A percentile compares a stretch with the other conserved stretches of the same genome.
Evolutionary conservation across 23 red algal genomes (phyloP).

Genomic region (Pyropia yezoensis): DNA sequence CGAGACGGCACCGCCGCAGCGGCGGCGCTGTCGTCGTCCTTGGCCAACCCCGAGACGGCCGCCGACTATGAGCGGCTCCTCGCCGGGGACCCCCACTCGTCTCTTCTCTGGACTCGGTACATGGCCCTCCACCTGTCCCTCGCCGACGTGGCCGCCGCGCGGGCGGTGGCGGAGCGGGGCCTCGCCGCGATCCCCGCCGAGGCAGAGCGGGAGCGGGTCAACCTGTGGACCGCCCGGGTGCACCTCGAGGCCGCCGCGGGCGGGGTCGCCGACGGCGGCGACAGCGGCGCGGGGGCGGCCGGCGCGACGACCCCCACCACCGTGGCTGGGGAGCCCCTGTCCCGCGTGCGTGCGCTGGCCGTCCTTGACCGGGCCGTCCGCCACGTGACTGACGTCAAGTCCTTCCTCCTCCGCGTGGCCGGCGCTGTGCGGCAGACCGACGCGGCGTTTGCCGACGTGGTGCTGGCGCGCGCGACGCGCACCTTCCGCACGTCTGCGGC

Average conservation of each 20-base stretch:
- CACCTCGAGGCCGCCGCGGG: constrained; percentile 77
- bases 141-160: constrained; percentile 59
- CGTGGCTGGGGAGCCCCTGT: no score
- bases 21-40: no score
- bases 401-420: constrained; percentile 38
- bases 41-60: constrained; percentile 39
- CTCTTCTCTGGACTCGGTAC: constrained; percentile 78
- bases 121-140: constrained; percentile 78
- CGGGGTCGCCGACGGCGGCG: not conserved
- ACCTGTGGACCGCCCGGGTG: constrained; percentile 88
- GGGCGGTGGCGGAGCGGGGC: constrained; percentile 68
- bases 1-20: no score
- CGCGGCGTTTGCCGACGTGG: constrained; percentile 21
- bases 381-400: constrained; percentile 47
- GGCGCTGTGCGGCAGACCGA: constrained; percentile 24
- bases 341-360: not conserved
- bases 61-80: constrained; percentile 93
- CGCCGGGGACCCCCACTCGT: constrained; percentile 67
- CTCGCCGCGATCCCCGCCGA: constrained; percentile 54
- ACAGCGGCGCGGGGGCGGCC: not conserved
- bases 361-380: constrained; percentile 50
- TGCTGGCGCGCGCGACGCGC: constrained; percentile 36
- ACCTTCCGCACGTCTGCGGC: constrained; percentile 37
- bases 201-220: constrained; percentile 38
- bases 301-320: no score